Evolutionary conservation across 163 green algal species (phyloP), one percentile per base, ranked within the genome.

Genomic region (Chlorella variabilis): DNA sequence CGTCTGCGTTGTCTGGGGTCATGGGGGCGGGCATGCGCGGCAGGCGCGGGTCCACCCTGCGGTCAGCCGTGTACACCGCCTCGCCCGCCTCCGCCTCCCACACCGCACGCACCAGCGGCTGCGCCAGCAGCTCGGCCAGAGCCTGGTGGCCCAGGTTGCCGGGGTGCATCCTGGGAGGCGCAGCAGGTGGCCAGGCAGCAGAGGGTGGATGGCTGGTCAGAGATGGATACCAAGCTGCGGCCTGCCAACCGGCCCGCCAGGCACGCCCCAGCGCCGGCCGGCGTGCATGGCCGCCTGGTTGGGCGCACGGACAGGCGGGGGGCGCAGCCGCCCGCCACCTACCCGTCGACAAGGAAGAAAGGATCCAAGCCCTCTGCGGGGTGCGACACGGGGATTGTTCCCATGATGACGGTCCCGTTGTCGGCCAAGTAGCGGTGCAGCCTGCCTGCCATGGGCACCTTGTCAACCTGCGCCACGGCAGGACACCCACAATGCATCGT

Each of bases 101-200:
- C 59, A 67, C 59, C 9, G 59, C 59, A 21, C 59, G 59, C 4
- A 67, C 38, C n/a, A 67, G 59, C n/a, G 59, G 59, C 29, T 67
- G 59, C 6, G 29, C 59, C 59, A 67, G 59, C n/a, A 67, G 59
- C 59, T 67, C 59, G 8, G 59, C 59, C 9, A 67, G 29, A 6
- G 59, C 59, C 59, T 67, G 59, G 59, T 67, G 59, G 20, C 59
- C 59, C 7, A 39, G 38, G 59, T 67, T 67, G 59, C 59, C 59
- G n/a, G 59, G 59, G 59, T 67, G 59, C 59, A 67, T 67, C 8
- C 59, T 67, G 59, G 29, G n/a, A 38, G 9, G 59, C 6, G 54
- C 9, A 63, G 11, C n/a, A n/a, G n/a, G n/a, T n/a, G n/a, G n/a
- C n/a, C n/a, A n/a, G 15, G 45, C 45, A 54, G 45, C 45, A 54